Conservation (phyloP, 2,329 filamentous ascomycete species). For the Penicillium hordei region DNA sequence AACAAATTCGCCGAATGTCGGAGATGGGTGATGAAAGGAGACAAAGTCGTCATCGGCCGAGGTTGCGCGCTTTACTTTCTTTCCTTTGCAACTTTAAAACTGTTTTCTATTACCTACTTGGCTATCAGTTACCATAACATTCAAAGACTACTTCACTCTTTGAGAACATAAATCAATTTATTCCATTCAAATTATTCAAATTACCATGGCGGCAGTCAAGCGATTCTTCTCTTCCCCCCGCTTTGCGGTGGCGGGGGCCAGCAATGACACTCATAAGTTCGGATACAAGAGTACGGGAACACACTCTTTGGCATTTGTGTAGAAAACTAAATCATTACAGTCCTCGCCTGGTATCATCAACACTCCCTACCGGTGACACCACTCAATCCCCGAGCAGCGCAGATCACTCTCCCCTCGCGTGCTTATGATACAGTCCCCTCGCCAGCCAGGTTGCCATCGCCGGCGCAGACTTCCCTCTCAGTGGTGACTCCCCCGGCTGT, state of each 20-base stretch:
- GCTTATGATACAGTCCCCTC: slow-evolving; percentile 65
- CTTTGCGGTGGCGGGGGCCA: slow-evolving; percentile 89
- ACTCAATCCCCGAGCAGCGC: slow-evolving; percentile 71
- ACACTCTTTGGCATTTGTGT: background rate
- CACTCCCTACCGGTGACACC: slow-evolving; percentile 76
- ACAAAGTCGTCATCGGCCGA: slow-evolving; percentile 15
- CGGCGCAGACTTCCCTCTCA: slow-evolving; percentile 71
- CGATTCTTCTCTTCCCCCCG: slow-evolving; percentile 76
- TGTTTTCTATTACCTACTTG: background rate
- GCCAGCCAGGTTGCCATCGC: slow-evolving; percentile 64
- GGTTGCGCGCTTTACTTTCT: slow-evolving; percentile 5
- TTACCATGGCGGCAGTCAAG: slow-evolving; percentile 56
- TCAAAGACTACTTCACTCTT: background rate
- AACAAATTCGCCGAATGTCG: slow-evolving; percentile 5
- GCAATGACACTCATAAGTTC: slow-evolving; percentile 79
- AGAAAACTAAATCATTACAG: slow-evolving; percentile 48
- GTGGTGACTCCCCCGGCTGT: slow-evolving; percentile 83
- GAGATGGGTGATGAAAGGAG: slow-evolving; percentile 14
- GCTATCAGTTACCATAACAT: background rate
- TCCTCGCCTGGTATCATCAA: slow-evolving; percentile 84
- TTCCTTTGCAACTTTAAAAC: background rate
- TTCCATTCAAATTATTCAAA: background rate
- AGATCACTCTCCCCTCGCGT: slow-evolving; percentile 61
- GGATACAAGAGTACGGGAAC: slow-evolving; percentile 72
- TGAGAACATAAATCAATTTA: background rate